These are phyloP conservation scores for Lodderomyces theae DNA, from an alignment of 1,139 yeast genomes.

Conservation along the genomic window DNA sequence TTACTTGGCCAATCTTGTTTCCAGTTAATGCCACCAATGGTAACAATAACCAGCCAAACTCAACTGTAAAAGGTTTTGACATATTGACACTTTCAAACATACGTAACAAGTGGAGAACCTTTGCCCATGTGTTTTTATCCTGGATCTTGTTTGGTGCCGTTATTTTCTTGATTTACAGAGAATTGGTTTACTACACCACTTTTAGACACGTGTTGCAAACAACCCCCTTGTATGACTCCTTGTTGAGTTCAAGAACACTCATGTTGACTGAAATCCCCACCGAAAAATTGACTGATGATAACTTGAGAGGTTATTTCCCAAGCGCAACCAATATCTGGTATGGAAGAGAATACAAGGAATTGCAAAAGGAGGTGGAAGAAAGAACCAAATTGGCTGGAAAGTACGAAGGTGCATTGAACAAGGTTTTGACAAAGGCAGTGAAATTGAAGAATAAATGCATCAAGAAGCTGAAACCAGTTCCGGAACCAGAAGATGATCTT, in stretches of 20 bases:
- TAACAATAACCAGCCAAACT: slow-evolving; percentile 23
- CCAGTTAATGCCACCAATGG: slow-evolving; percentile 90
- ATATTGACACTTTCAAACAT: slow-evolving; percentile 64
- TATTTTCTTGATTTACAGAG: slow-evolving; percentile 65
- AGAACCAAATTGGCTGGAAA: slow-evolving; percentile 53
- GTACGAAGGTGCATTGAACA: slow-evolving; percentile 60
- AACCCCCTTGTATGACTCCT: slow-evolving; percentile 67
- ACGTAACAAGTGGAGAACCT: slow-evolving; percentile 54
- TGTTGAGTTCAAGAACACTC: slow-evolving; percentile 64
- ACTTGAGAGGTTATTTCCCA: slow-evolving; percentile 57
- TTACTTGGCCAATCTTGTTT: slow-evolving; percentile 73
- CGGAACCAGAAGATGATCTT: slow-evolving; percentile 59
- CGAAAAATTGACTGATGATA: slow-evolving; percentile 46
- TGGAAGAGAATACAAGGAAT: slow-evolving; percentile 56
- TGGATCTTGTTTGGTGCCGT: slow-evolving; percentile 64
- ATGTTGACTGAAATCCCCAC: slow-evolving; percentile 62
- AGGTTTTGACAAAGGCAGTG: slow-evolving; percentile 54
- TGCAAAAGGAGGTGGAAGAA: slow-evolving; percentile 52
- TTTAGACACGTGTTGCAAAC: slow-evolving; percentile 67
- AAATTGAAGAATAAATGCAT: slow-evolving; percentile 53
- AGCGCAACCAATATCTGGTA: slow-evolving; percentile 59
- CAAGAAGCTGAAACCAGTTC: slow-evolving; percentile 52
- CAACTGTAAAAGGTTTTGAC: slow-evolving; percentile 51
- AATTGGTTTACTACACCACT: slow-evolving; percentile 63
- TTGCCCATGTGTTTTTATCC: slow-evolving; percentile 70